Evolutionary conservation across 352 stramenopile genomes (phyloP), one percentile per base, ranked within the genome.

Genomic region (Globisporangium emineosum): DNA sequence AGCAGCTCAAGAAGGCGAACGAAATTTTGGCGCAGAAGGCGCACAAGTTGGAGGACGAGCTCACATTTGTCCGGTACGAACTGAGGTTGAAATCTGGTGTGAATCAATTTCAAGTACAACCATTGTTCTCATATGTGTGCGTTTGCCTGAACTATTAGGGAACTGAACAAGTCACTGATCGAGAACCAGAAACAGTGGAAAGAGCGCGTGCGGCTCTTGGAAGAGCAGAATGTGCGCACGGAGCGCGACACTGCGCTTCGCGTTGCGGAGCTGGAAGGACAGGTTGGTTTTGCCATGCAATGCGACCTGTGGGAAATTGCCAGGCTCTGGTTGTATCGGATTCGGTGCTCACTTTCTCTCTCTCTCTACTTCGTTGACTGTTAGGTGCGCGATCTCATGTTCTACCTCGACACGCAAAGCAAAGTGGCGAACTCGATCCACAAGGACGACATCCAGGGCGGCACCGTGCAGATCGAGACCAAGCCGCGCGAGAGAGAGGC

Each of bases 141-240:
- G 67, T 23, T 55, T 47, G 19, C 10, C 2, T 47, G 40, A 21
- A 6, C 17, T 21, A 23, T 27, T 56, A 93, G 81, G 54, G 89
- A 95, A 60, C 71, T 96, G 17, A 95, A 95, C 68, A 93, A 92
- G 70, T 92, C 83, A 6, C 66, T 96, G 54, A 89, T 94, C 37
- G 84, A 96, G 65, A 94, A 95, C 60, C 86, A 97, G 54, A 85
- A 92, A 64, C 80, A 93, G 64, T 95, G 86, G 86, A 94, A 96
- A 60, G 85, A 92, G 67, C 86, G 83, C 19, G 81, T 96, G 19
- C 73, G 70, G 17, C 32, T 72, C 7, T 65, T 93, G 60, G 84
- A 95, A 67, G 84, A 93, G 30, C 70, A 91, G 57, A 90, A 86
- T 35, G 58, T 66, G 30, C 80, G 72, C 21, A 64, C 79, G 57